Conservation (phyloP, 2,329 filamentous ascomycete genomes). For the Cladosporium sp. region DNA sequence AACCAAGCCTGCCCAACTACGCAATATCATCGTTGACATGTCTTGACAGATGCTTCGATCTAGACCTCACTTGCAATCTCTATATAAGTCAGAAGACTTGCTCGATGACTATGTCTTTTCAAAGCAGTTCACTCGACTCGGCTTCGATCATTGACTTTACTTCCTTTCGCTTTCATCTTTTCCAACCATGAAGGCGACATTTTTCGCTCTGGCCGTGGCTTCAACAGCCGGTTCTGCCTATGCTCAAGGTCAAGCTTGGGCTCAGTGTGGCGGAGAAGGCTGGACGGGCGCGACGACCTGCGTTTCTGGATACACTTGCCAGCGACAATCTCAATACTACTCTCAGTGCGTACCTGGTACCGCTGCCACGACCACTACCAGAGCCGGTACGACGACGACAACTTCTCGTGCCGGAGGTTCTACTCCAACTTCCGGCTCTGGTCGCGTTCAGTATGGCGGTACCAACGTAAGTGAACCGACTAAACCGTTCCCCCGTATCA, state of each 20-base stretch:
- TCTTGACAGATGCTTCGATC: not conserved
- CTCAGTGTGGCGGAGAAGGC: conserved; percentile 26
- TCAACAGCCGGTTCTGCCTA: conserved; percentile 17
- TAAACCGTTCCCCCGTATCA: not conserved
- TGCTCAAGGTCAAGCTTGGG: conserved; percentile 16
- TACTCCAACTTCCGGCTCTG: conserved; percentile 12
- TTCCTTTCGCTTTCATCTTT: conserved; percentile 7
- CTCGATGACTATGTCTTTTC: too few relatives aligned
- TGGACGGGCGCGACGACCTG: conserved; percentile 29
- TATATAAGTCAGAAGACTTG: not conserved
- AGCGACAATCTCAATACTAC: conserved; percentile 26
- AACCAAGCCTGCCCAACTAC: not conserved
- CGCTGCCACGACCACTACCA: conserved; percentile 12
- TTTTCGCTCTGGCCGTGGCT: conserved; percentile 19
- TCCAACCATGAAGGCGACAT: conserved; percentile 21
- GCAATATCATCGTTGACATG: not conserved
- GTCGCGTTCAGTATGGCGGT: conserved; percentile 27
- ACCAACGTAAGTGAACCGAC: conserved; percentile 23
- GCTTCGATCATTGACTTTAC: conserved; percentile 13
- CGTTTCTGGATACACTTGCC: conserved; percentile 28
- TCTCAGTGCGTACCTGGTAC: conserved; percentile 27
- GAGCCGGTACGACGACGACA: not conserved
- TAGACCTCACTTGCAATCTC: not conserved
- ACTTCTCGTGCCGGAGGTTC: conserved; percentile 6
- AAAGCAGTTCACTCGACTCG: too few relatives aligned